These are phyloP conservation scores for Apiotrichum porosum DNA, from an alignment of 1,284 basidiomycete species.

Conservation along the genomic window DNA sequence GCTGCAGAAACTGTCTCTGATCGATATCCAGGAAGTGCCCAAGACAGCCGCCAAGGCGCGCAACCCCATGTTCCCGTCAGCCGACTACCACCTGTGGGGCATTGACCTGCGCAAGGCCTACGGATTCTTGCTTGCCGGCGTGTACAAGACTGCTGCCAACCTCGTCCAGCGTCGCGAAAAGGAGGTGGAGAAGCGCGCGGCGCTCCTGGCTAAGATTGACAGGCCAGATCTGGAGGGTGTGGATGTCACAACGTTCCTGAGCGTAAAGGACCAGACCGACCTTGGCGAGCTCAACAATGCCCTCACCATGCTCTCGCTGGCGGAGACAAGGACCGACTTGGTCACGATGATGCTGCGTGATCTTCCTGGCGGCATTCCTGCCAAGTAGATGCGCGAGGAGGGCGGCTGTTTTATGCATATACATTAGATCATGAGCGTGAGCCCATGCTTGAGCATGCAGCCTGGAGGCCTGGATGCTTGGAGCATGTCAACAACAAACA, in stretches of 20 bases:
- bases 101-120: constrained; percentile 79
- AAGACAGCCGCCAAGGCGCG: constrained; percentile 81
- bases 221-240: constrained; percentile 75
- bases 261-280: constrained; percentile 42
- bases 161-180: constrained; percentile 64
- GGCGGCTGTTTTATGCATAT: too few relatives aligned
- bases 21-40: constrained; percentile 86
- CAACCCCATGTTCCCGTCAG: constrained; percentile 22
- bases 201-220: constrained; percentile 70
- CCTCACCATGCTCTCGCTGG: constrained; percentile 63
- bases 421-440: too few relatives aligned
- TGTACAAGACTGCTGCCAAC: constrained; percentile 86
- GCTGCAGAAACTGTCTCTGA: constrained; percentile 70
- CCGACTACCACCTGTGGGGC: constrained; percentile 64
- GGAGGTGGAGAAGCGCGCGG: constrained; percentile 62
- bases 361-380: constrained; percentile 50
- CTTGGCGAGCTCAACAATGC: constrained; percentile 51
- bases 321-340: constrained; percentile 76
- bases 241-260: constrained; percentile 38
- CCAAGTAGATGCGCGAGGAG: not conserved
- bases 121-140: constrained; percentile 63
- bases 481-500: too few relatives aligned
- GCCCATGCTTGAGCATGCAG: too few relatives aligned
- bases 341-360: constrained; percentile 79
- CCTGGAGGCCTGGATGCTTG: too few relatives aligned